Evolutionary conservation across 306 rosid genomes (phyloP).

Genomic region (Quercus wislizeni): DNA sequence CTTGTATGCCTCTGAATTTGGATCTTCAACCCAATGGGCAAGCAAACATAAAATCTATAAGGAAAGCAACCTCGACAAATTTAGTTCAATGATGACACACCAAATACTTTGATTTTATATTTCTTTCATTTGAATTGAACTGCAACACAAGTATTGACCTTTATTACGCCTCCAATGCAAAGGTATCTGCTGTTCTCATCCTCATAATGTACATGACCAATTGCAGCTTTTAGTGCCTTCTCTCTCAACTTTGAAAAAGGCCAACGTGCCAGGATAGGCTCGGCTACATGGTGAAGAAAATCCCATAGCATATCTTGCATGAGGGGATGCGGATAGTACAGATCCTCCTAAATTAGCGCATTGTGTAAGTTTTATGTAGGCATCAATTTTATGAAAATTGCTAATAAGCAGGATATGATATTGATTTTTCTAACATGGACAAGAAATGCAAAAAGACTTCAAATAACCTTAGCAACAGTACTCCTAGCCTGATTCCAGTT

Average conservation of each 20-base stretch:
- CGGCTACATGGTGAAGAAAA: constrained; percentile 54
- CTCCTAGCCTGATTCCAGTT: constrained; percentile 43
- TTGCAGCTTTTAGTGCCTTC: constrained; percentile 48
- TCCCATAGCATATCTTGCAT: constrained; percentile 68
- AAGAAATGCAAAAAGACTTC: neutral
- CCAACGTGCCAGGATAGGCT: constrained; percentile 51
- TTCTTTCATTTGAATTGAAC: neutral
- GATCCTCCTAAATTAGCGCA: constrained; percentile 50
- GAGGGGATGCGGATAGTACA: constrained; percentile 61
- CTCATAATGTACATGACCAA: constrained; percentile 56
- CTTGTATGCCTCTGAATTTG: constrained; percentile 62
- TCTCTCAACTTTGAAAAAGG: constrained; percentile 50
- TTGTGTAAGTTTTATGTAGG: neutral
- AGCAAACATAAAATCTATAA: constrained; percentile 46
- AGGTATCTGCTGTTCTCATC: constrained; percentile 58
- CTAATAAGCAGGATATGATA: neutral
- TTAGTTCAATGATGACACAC: neutral
- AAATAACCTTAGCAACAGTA: constrained; percentile 43
- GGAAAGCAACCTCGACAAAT: neutral
- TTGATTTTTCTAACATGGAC: neutral
- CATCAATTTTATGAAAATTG: neutral
- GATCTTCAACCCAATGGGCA: constrained; percentile 66
- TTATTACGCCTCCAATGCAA: constrained; percentile 64
- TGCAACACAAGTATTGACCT: constrained; percentile 25
- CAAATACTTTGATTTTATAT: neutral